Percentiles rank a stretch among this genome's conserved stretches.
Conservation (phyloP, 2,329 filamentous ascomycete genomes). For the Penicillium nordicum region DNA sequence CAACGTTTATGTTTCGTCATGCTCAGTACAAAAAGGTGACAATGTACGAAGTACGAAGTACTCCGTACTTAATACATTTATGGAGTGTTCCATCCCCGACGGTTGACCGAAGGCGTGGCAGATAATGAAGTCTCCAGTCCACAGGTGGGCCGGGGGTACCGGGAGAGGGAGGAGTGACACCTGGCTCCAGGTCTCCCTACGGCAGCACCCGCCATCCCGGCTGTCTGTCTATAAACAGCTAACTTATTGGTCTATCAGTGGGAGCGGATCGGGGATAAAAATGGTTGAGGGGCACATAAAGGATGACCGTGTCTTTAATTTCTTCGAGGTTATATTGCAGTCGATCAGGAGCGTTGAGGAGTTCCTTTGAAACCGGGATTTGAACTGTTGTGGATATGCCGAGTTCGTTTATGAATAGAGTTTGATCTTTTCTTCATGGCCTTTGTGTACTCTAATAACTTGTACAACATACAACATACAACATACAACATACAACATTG, state of each 20-base stretch:
- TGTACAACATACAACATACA: background rate
- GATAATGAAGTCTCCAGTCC: background rate
- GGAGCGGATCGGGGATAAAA: background rate
- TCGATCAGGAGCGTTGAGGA: conserved; percentile 2
- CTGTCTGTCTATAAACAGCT: conserved; percentile 10
- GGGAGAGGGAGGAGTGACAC: background rate
- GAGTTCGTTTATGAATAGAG: background rate
- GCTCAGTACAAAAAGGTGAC: background rate
- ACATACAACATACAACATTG: background rate
- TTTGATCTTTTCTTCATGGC: background rate
- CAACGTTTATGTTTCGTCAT: background rate
- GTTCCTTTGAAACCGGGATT: background rate
- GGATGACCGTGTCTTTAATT: background rate
- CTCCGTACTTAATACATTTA: background rate
- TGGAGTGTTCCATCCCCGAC: background rate
- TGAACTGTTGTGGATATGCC: background rate
- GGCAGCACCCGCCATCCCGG: conserved; percentile 15
- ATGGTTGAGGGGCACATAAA: background rate
- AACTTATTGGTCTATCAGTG: background rate
- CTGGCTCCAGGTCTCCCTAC: background rate
- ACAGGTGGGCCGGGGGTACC: background rate
- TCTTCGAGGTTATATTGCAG: background rate
- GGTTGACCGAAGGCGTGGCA: background rate
- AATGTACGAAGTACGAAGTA: background rate
- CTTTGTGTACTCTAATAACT: background rate